These are phyloP conservation scores for Mimosa bimucronata DNA, from an alignment of 306 rosid species.

Conservation along the genomic window DNA sequence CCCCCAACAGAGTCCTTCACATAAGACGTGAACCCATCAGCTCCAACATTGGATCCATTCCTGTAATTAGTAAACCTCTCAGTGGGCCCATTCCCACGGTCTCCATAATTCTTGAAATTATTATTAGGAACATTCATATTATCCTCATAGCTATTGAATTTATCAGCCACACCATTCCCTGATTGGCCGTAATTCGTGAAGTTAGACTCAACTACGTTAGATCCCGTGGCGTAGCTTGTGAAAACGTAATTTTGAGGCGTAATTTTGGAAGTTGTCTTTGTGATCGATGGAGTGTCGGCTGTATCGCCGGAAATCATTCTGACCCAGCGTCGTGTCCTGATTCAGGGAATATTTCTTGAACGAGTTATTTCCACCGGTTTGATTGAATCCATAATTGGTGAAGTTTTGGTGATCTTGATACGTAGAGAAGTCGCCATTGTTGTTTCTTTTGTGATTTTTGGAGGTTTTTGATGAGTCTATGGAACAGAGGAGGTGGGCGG, in stretches of 20 bases:
- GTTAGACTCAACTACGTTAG: slow-evolving; percentile 55
- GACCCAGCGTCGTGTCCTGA: background rate
- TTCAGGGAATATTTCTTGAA: slow-evolving; percentile 66
- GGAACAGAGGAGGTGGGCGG: slow-evolving; percentile 79
- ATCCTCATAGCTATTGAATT: slow-evolving; percentile 58
- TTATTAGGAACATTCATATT: slow-evolving; percentile 60
- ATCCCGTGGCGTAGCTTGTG: slow-evolving; percentile 50
- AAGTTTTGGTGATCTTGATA: slow-evolving; percentile 55
- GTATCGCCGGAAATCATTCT: slow-evolving; percentile 72
- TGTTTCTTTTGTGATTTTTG: slow-evolving; percentile 58
- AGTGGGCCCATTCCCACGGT: slow-evolving; percentile 44
- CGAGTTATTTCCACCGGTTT: slow-evolving; percentile 56
- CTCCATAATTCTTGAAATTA: slow-evolving; percentile 65
- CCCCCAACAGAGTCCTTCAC: slow-evolving; percentile 54
- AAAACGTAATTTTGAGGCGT: slow-evolving; percentile 61
- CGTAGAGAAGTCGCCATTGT: slow-evolving; percentile 42
- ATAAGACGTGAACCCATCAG: slow-evolving; percentile 63
- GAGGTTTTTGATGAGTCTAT: slow-evolving; percentile 51
- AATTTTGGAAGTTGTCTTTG: slow-evolving; percentile 53
- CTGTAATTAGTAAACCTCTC: slow-evolving; percentile 71
- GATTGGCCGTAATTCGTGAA: slow-evolving; percentile 54
- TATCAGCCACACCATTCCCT: slow-evolving; percentile 43
- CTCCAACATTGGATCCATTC: slow-evolving; percentile 70
- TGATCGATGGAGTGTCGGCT: slow-evolving; percentile 63
- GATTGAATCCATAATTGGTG: slow-evolving; percentile 66